A percentile compares a stretch with the other conserved stretches of the same genome.
These are phyloP conservation scores for Hypoxylon sp. DNA, from an alignment of 2,329 filamentous ascomycete species.

Conservation along the genomic window DNA sequence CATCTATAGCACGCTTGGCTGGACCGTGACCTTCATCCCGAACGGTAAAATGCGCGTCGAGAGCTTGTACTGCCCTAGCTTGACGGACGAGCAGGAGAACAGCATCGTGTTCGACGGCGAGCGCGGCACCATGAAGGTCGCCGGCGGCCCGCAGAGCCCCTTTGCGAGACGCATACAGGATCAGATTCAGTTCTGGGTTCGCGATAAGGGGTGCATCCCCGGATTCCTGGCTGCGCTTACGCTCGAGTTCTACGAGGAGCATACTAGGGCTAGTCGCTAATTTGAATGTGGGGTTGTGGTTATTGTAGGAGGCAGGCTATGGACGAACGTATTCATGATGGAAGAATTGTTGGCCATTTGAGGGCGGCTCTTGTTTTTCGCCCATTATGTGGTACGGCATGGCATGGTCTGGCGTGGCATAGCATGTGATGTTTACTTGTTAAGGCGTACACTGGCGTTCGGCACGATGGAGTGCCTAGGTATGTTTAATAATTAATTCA, in stretches of 20 bases:
- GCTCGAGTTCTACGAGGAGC: conserved; percentile 90
- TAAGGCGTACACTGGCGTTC: conserved; percentile 23
- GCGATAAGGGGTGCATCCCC: conserved; percentile 92
- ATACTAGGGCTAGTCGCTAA: conserved; percentile 52
- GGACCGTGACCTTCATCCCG: conserved; percentile 96
- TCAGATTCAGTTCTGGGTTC: conserved; percentile 95
- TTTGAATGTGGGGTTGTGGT: not conserved
- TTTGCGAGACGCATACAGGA: conserved; percentile 90
- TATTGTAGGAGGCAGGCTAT: not conserved
- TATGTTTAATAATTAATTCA: conserved; percentile 10
- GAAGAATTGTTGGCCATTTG: conserved; percentile 1
- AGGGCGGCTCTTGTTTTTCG: not conserved
- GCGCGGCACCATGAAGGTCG: conserved; percentile 97
- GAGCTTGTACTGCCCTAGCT: conserved; percentile 82
- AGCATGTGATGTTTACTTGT: conserved; percentile 21
- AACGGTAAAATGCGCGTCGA: conserved; percentile 96
- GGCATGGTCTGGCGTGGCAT: conserved; percentile 17
- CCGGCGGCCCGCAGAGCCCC: conserved; percentile 85
- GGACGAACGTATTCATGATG: not conserved
- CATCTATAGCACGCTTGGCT: conserved; percentile 91
- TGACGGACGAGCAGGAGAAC: conserved; percentile 76
- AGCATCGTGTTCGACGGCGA: conserved; percentile 91
- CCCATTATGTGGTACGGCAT: conserved; percentile 1
- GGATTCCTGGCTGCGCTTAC: conserved; percentile 93
- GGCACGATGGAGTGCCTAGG: not conserved